Conservation (phyloP, 257 asterid species). For the Solanum habrochaites region DNA sequence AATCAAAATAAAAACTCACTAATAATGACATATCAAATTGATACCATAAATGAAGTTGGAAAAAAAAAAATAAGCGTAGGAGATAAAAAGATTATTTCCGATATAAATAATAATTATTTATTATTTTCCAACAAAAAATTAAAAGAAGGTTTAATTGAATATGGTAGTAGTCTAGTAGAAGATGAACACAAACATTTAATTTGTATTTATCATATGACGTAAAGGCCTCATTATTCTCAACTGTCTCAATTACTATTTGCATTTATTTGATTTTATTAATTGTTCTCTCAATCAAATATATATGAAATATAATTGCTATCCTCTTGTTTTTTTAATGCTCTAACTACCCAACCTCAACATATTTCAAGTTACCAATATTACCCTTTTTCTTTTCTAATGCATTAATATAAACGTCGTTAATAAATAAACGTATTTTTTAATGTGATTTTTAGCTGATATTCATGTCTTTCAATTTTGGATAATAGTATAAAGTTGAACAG, state of each 20-base stretch:
- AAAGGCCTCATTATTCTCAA: constrained; percentile 70
- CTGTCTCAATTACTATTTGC: constrained; percentile 78
- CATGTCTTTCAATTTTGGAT: too few species aligned
- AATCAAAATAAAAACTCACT: too few species aligned
- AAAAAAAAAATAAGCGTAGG: too few species aligned
- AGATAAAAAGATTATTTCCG: background rate
- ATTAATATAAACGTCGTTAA: constrained; percentile 3
- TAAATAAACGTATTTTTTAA: too few species aligned
- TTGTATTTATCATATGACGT: constrained; percentile 70
- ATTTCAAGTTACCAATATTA: constrained; percentile 15
- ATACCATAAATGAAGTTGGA: too few species aligned
- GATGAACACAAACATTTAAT: constrained; percentile 25
- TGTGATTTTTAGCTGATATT: background rate
- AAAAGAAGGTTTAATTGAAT: background rate
- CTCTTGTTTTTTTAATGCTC: constrained; percentile 25
- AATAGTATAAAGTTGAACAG: too few species aligned
- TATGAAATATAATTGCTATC: background rate
- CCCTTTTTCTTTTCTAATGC: background rate
- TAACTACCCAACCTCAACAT: constrained; percentile 17
- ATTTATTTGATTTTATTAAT: constrained; percentile 64
- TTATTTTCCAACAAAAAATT: background rate
- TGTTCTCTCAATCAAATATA: constrained; percentile 53
- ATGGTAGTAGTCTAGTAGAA: background rate
- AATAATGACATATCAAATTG: too few species aligned
- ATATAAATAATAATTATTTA: background rate